Evolutionary conservation across 2,329 filamentous ascomycete species (phyloP), one percentile per base, ranked within the genome.

Genomic region (Claviceps cyperi): DNA sequence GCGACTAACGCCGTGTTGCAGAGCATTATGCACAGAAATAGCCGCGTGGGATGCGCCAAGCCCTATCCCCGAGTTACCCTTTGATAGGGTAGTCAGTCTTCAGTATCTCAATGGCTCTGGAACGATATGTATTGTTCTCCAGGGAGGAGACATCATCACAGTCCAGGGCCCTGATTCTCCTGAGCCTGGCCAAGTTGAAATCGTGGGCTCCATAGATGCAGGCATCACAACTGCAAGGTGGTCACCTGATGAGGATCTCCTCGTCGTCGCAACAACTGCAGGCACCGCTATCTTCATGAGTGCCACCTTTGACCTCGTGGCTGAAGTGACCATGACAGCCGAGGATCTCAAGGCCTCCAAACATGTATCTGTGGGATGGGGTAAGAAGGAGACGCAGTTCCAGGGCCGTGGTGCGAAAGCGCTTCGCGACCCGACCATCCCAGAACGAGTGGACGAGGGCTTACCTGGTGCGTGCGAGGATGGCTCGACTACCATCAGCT

Each of bases 371-470:
- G 91, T 98, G 21, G 92, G 92, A 47, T 98, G 92, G 92, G 92
- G 92, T 52, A 97, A 97, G 71, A 88, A 86, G 63, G 92, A 98
- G 68, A 98, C 92, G 0, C 92, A 98, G 64, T 98, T 98, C 65
- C 86, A 96, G 62, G 92, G 92, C 47, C 88, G 86, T 60, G 81
- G 90, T 54, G 91, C 90, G 51, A 81, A 80, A 68, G 89, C 89
- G 19, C 72, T 97, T 55, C 79, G 87, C 49, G 92, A 98, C 65
- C 92, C 92, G 15, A 98, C 92, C 9, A 86, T 98, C 57, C 92
- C 92, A 0, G 90, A 97, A 64, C 86, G 83, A 62, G 78, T 96
- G 17, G 92, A 97, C 60, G 80, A 90, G 62, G 92, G 92, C 40
- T 69, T 80, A 7, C 69, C 90, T 15, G 94, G 87, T 60, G 60